A percentile compares a stretch with the other conserved stretches of the same genome.
These are phyloP conservation scores for Alternaria brassicicola DNA, from an alignment of 2,329 filamentous ascomycete genomes.

Conservation along the genomic window DNA sequence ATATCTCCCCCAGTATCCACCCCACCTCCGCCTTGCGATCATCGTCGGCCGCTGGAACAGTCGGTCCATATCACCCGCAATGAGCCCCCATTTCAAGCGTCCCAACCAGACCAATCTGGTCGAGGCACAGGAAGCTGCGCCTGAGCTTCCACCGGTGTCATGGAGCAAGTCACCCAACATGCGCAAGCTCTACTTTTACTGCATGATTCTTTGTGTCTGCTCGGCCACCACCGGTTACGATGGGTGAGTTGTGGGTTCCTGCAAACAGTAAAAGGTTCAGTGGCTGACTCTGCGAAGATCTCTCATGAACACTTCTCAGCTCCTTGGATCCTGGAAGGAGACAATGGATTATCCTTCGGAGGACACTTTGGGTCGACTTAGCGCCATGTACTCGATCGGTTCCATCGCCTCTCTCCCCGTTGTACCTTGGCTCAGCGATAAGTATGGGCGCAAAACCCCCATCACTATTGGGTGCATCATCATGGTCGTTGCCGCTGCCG, in stretches of 20 bases:
- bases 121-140: conserved; percentile 22
- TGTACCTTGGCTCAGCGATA: conserved; percentile 50
- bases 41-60: conserved; percentile 12
- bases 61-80: conserved; percentile 13
- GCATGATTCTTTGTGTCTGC: conserved; percentile 58
- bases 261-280: not conserved
- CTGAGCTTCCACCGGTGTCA: not conserved
- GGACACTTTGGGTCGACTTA: conserved; percentile 52
- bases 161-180: not conserved
- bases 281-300: conserved; percentile 37
- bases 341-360: conserved; percentile 50
- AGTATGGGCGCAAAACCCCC: conserved; percentile 50
- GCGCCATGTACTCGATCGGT: conserved; percentile 53
- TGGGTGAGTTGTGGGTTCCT: conserved; percentile 49
- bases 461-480: conserved; percentile 53
- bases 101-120: conserved; percentile 17
- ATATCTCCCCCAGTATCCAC: conserved; percentile 22
- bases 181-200: conserved; percentile 62
- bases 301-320: conserved; percentile 54
- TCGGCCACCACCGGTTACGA: conserved; percentile 64
- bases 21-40: conserved; percentile 11
- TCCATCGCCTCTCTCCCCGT: conserved; percentile 48
- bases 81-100: conserved; percentile 20
- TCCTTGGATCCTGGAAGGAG: conserved; percentile 47
- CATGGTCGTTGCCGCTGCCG: conserved; percentile 52